Evolutionary conservation across 2,329 filamentous ascomycete species (phyloP).

Genomic region (Cordyceps farinosa): DNA sequence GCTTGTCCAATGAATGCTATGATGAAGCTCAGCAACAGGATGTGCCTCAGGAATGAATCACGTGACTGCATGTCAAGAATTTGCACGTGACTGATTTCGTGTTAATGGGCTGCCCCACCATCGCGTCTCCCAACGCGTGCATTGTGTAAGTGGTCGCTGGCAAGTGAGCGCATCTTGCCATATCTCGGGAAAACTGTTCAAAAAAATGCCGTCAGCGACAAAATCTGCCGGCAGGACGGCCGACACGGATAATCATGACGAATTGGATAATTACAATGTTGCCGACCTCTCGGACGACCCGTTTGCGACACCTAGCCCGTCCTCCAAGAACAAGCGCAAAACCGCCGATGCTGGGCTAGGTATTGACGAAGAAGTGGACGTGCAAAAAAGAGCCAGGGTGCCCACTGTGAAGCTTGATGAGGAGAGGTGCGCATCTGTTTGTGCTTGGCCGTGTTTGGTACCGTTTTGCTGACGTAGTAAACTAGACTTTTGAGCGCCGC

Average conservation of each 20-base stretch:
- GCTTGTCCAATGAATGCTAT: constrained; percentile 22
- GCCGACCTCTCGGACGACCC: constrained; percentile 49
- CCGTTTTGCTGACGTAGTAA: not conserved
- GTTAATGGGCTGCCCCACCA: constrained; percentile 18
- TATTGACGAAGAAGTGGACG: constrained; percentile 80
- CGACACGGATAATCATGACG: constrained; percentile 44
- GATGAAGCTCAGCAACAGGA: constrained; percentile 22
- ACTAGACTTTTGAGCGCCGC: constrained; percentile 72
- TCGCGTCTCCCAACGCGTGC: constrained; percentile 24
- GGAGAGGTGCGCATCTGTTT: constrained; percentile 48
- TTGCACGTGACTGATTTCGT: constrained; percentile 7
- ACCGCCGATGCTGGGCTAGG: constrained; percentile 58
- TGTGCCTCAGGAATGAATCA: constrained; percentile 32
- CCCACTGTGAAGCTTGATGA: constrained; percentile 88
- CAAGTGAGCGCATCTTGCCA: not conserved
- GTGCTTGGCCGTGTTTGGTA: not conserved
- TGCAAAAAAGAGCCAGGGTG: constrained; percentile 67
- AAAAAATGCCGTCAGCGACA: constrained; percentile 24
- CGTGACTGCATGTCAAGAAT: constrained; percentile 25
- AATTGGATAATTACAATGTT: constrained; percentile 73
- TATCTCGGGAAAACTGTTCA: not conserved
- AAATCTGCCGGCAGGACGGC: not conserved
- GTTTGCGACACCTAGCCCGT: constrained; percentile 44
- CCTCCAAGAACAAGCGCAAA: constrained; percentile 46
- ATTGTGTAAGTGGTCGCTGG: constrained; percentile 20